phyloP scores from a whole-genome alignment of 1,284 basidiomycete genomes.

The Tilletiaria anomala region DNA sequence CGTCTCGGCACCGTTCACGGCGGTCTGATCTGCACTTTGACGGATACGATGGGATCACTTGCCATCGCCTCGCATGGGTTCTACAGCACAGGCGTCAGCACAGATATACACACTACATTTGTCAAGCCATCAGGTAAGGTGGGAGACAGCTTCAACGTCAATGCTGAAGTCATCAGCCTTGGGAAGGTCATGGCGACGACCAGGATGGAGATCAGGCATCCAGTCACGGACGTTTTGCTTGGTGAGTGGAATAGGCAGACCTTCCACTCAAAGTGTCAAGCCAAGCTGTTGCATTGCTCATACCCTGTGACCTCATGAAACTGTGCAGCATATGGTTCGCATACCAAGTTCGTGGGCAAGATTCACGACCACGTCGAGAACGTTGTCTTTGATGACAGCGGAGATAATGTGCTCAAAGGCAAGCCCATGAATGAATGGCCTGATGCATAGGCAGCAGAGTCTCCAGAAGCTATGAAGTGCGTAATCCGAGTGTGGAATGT shows the following conservation, averaged over 20 bases:
- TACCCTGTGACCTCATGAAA: conserved; percentile 5
- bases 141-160: conserved; percentile 14
- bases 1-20: conserved; percentile 52
- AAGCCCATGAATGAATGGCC: conserved; percentile 19
- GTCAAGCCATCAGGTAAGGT: conserved; percentile 52
- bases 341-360: conserved; percentile 75
- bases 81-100: conserved; percentile 70
- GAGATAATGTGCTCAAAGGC: conserved; percentile 57
- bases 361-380: conserved; percentile 59
- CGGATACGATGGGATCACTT: conserved; percentile 69
- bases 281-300: conserved; percentile 57
- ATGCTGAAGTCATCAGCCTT: conserved; percentile 18
- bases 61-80: conserved; percentile 67
- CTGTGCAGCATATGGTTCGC: conserved; percentile 37
- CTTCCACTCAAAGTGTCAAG: neutral
- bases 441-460: neutral
- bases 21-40: conserved; percentile 65
- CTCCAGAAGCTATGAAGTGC: conserved; percentile 8
- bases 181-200: conserved; percentile 33
- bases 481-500: no score
- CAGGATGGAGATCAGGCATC: conserved; percentile 26
- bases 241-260: neutral
- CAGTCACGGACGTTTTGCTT: conserved; percentile 16
- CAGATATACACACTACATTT: conserved; percentile 71
- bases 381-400: conserved; percentile 63